Base-by-base conservation (phyloP, 202 grass and related monocot genomes). In the Setaria italica region DNA sequence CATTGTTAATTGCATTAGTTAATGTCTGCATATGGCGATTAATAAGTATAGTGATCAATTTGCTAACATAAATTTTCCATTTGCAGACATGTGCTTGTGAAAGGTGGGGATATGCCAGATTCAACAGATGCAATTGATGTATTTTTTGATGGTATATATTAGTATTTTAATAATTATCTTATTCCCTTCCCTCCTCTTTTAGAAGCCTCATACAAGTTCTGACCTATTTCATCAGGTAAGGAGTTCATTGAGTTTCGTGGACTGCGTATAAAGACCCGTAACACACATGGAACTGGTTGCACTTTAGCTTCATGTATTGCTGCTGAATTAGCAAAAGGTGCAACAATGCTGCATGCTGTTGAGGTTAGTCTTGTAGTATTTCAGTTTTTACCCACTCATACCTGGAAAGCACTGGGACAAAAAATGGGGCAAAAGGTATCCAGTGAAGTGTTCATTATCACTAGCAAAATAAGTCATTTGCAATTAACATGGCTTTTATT, bases 271-370 rank as follows among this genome's bases (percentile, higher is more conserved):
- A 88, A 88, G 78, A 96, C 93, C 46, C 84, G 15, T 59, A 99
- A 95, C 56, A 94, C 96, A 47, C 93, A 99, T 75, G 96, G 96
- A 86, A 99, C 96, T 30, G 96, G 96, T 67, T 99, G 96, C 91
- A 99, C 96, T 86, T 82, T 99, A 75, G 93, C 96, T 67, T 99
- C 93, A 65, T 96, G 88, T 76, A 91, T 99, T 74, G 91, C 96
- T 45, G 86, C 96, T 42, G 93, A 91, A 89, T 89, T 99, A 89
- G 91, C 96, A 54, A 99, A 98, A 90, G 93, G 96, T 78, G 77
- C 83, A 57, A 57, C 81, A 59, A 95, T 98, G 90, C 67, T 95
- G 42, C 84, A 89, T 77, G 91, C 93, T 92, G 88, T 95, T 86
- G 71, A 89, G 93, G 95, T 89, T 78, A 73, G 66, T 81, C 29